Percentiles rank a stretch among this genome's conserved stretches.
Conservation (phyloP, 2,329 filamentous ascomycete genomes). For the Dactylellina cionopaga region DNA sequence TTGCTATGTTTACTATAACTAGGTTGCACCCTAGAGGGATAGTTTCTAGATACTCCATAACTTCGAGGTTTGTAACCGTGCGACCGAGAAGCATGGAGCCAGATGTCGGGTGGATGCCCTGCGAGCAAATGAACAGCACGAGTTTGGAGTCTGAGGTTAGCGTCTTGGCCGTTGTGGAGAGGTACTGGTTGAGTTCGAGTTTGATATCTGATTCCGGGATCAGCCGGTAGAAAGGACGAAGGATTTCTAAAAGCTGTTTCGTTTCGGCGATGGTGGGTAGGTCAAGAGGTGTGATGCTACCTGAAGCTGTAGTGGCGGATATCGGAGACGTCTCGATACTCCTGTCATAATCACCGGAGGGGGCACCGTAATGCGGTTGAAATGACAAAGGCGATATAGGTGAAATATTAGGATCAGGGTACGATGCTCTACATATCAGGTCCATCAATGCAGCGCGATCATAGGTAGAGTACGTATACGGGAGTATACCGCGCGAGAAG, state of each 20-base stretch:
- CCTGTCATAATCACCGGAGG: no score
- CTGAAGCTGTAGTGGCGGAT: no score
- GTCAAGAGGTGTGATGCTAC: background rate
- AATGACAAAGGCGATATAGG: background rate
- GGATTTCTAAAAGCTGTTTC: conserved; percentile 24
- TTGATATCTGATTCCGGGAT: background rate
- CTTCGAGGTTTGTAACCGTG: conserved; percentile 18
- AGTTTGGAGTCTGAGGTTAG: conserved; percentile 8
- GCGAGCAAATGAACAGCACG: conserved; percentile 21
- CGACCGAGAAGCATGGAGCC: conserved; percentile 23
- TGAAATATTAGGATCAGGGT: background rate
- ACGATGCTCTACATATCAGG: background rate
- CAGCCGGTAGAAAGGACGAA: conserved; percentile 21
- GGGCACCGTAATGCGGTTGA: no score
- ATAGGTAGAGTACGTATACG: conserved; percentile 7
- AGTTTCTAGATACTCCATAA: conserved; percentile 27
- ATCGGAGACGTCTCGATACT: no score
- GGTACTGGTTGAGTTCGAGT: conserved; percentile 18
- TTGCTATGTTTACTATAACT: conserved; percentile 10
- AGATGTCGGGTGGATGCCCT: conserved; percentile 15
- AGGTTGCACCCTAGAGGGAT: conserved; percentile 23
- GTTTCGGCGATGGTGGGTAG: conserved; percentile 1
- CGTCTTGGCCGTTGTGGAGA: background rate
- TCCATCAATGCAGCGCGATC: background rate
- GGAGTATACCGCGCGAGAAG: conserved; percentile 32